phyloP scores from a whole-genome alignment of 768 basidiomycete species.

The Phylloporus arenicola region DNA sequence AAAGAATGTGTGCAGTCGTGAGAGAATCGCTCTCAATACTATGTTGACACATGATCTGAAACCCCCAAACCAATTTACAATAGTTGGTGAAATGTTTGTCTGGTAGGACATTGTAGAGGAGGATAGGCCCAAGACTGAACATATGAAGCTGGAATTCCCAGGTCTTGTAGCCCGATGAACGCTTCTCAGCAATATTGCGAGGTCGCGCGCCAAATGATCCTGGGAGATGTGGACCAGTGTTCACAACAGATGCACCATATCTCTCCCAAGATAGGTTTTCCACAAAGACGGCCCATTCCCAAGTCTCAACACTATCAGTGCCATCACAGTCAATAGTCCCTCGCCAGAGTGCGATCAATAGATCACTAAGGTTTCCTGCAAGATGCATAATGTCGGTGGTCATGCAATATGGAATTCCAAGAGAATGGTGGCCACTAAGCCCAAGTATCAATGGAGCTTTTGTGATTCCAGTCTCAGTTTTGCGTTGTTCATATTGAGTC shows the following conservation, averaged over 20 bases:
- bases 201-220: conserved; percentile 14
- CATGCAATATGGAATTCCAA: conserved; percentile 34
- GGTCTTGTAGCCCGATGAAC: conserved; percentile 25
- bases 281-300: conserved; percentile 31
- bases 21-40: too few relatives aligned
- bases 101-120: conserved; percentile 16
- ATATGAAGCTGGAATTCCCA: conserved; percentile 19
- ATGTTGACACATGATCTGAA: too few relatives aligned
- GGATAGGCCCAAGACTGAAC: conserved; percentile 13
- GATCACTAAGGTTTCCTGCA: conserved; percentile 21
- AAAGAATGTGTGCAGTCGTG: too few relatives aligned
- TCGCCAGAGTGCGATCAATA: conserved; percentile 20
- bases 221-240: conserved; percentile 8
- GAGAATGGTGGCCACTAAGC: conserved; percentile 12
- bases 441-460: conserved; percentile 36
- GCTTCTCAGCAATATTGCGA: conserved; percentile 20
- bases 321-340: conserved; percentile 1
- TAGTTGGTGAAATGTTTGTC: neutral
- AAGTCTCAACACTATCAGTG: conserved; percentile 10
- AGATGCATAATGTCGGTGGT: conserved; percentile 41
- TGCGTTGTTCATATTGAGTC: conserved; percentile 21
- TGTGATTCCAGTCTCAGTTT: conserved; percentile 31
- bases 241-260: neutral
- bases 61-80: conserved; percentile 13
- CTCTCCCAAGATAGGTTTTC: conserved; percentile 11